Conservation (phyloP, 2,329 filamentous ascomycete species). For the Trichophyton verrucosum region DNA sequence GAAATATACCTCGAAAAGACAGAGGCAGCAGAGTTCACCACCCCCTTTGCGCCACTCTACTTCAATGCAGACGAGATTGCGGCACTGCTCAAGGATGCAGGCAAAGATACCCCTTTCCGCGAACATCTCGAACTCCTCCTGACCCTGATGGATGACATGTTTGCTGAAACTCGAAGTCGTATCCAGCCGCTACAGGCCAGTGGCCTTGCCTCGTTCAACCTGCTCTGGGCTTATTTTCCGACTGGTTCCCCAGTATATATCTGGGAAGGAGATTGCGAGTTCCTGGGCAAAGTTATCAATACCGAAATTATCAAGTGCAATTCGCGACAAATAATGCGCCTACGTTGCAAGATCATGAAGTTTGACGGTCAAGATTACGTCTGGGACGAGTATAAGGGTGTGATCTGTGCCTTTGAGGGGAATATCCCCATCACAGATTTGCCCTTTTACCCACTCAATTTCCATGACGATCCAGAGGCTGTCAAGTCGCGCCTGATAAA, state of each 20-base stretch:
- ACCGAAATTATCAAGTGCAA: slow-evolving; percentile 12
- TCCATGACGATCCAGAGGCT: slow-evolving; percentile 21
- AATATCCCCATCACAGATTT: slow-evolving; percentile 34
- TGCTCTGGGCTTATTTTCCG: slow-evolving; percentile 38
- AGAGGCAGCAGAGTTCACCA: neutral
- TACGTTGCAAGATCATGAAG: neutral
- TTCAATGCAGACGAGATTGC: slow-evolving; percentile 4
- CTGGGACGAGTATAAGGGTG: slow-evolving; percentile 30
- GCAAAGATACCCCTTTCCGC: slow-evolving; percentile 17
- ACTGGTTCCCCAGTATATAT: slow-evolving; percentile 30
- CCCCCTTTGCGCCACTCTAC: slow-evolving; percentile 1
- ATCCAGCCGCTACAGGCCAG: slow-evolving; percentile 26
- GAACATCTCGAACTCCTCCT: slow-evolving; percentile 33
- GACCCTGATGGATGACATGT: slow-evolving; percentile 33
- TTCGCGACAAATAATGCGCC: neutral
- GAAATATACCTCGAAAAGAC: slow-evolving; percentile 15
- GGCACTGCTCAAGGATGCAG: neutral
- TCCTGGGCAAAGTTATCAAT: slow-evolving; percentile 28
- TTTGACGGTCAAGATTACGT: slow-evolving; percentile 21
- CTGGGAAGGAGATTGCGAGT: slow-evolving; percentile 30
- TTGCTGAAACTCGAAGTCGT: slow-evolving; percentile 30
- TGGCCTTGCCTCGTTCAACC: slow-evolving; percentile 32
- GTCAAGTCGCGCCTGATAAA: slow-evolving; percentile 21
- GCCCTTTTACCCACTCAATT: slow-evolving; percentile 28
- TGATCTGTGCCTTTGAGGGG: slow-evolving; percentile 22